Evolutionary conservation across 805 yeast species (phyloP), one percentile per base, ranked within the genome.

Genomic region (Hermanozyma aechmeae): DNA sequence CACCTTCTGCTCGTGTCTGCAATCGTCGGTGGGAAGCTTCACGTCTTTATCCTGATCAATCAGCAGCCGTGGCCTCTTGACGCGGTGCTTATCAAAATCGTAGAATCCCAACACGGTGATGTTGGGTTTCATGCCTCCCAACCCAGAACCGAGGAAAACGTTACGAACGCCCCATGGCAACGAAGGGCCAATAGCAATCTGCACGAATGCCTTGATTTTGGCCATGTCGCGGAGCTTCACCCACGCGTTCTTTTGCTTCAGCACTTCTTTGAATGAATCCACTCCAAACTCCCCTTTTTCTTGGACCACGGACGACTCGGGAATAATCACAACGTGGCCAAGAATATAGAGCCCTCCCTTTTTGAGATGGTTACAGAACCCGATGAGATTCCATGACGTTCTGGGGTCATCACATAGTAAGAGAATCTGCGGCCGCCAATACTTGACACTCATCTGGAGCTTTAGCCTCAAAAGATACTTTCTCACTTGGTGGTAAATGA

Each of bases 41-140:
- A 40, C 31, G 20, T 43, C 30, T 15, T 38, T 37, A 13, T 32
- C 30, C 6, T 65, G 37, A 6, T 25, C 27, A 3, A 37, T 32
- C 5, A 43, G 34, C 2, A 45, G 13, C 6, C 40, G 27, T 1
- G 64, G 63, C 23, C 52, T 36, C 7, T 47, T 47, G 12, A 56
- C 43, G 1, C 66, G 65, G 33, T 57, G 65, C 30, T 59, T 60
- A 15, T 50, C 54, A 35, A 79, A 61, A 47, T 89, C 95, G 42
- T 79, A 83, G 46, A 86, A 86, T 0, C 97, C 97, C 18, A 92
- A 36, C 0, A 92, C 93, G 0, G 96, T 84, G 29, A 92, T 87
- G 48, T 92, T 92, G 2, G 98, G 98, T 45, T 74, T 79, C 98
- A 92, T 92, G 9, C 96, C 96, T 6, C 99, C 99, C n/a, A 92